Base-by-base conservation (phyloP, 371 early-diverging fungal species). In the Mortierella sp. region DNA sequence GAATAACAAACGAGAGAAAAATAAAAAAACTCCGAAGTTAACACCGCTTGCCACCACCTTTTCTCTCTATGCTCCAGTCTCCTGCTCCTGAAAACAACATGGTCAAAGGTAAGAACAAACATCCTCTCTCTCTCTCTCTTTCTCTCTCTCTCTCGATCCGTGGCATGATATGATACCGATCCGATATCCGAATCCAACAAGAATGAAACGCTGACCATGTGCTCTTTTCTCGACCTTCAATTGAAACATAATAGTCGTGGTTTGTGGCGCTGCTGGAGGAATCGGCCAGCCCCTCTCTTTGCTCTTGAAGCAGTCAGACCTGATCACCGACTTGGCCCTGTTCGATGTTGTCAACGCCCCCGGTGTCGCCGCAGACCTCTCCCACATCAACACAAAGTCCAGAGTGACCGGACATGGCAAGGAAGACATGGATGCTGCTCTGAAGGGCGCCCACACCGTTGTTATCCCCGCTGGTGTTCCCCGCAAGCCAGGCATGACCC, bases 301-400 rank as follows among this genome's bases (percentile, higher is more conserved):
- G 71, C 90, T 97, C 69, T 90, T 97, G 86, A 96, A 96, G 92
- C 90, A 92, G 68, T 93, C 92, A 83, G 88, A 92, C 29, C 91
- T 92, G 75, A 93, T 99, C 52, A 88, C 95, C 48, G 90, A 96
- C 75, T 91, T 99, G 65, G 89, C 96, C 16, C 93, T 99, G 58
- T 99, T 94, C 85, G 99, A 98, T 88, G 94, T 99, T 73, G 95
- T 94, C 88, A 97, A 97, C 93, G 94, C 97, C 64, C 95, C 97
- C 31, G 99, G 98, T 73, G 97, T 98, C 74, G 98, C 99, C 58
- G 98, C 99, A 67, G 99, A 99, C 86, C 90, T 99, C 66, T 92
- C 95, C 79, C 99, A 99, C 92, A 96, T 99, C 91, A 97, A 96
- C 94, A 96, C 97, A 66, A 87, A 90, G 85, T 92, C 95, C 75